These are phyloP conservation scores for Gryganskiella cystojenkinii DNA, from an alignment of 192 early-diverging fungal genomes.

Conservation along the genomic window DNA sequence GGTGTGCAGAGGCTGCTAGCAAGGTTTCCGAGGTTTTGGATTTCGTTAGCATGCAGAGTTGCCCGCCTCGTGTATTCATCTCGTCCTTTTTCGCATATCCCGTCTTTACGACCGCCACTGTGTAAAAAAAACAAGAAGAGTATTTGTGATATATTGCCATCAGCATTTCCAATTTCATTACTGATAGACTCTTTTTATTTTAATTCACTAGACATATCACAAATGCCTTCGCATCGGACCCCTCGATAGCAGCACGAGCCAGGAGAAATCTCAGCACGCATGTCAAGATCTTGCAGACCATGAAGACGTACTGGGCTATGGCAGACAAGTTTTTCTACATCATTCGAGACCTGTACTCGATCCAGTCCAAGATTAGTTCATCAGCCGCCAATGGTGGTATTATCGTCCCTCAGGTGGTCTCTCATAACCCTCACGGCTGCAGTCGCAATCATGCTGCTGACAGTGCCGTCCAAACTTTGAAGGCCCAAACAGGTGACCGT, in stretches of 20 bases:
- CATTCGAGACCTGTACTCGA: constrained; percentile 50
- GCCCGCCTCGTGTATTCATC: constrained; percentile 42
- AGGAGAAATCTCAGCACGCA: constrained; percentile 50
- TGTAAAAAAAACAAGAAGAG: too few relatives aligned
- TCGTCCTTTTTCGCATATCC: constrained; percentile 58
- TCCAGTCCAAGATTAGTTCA: constrained; percentile 51
- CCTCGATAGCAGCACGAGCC: constrained; percentile 51
- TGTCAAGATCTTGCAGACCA: constrained; percentile 52
- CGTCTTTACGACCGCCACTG: constrained; percentile 61
- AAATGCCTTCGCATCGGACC: constrained; percentile 54
- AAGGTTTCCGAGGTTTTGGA: constrained; percentile 51
- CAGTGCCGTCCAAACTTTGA: neutral
- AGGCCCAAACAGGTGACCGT: constrained; percentile 9
- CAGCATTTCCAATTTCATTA: neutral
- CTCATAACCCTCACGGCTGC: constrained; percentile 29
- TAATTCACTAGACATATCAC: constrained; percentile 51
- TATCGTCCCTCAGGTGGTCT: constrained; percentile 37
- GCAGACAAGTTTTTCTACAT: constrained; percentile 60
- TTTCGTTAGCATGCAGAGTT: constrained; percentile 26
- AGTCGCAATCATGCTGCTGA: constrained; percentile 26
- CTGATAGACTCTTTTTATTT: neutral
- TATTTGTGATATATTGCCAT: too few relatives aligned
- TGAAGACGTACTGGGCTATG: constrained; percentile 64
- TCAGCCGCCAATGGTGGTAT: constrained; percentile 27
- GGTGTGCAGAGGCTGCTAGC: constrained; percentile 56